Percentiles rank a stretch among this genome's conserved stretches.
These are phyloP conservation scores for Grosmannia clavigera DNA, from an alignment of 2,329 filamentous ascomycete genomes.

Conservation along the genomic window DNA sequence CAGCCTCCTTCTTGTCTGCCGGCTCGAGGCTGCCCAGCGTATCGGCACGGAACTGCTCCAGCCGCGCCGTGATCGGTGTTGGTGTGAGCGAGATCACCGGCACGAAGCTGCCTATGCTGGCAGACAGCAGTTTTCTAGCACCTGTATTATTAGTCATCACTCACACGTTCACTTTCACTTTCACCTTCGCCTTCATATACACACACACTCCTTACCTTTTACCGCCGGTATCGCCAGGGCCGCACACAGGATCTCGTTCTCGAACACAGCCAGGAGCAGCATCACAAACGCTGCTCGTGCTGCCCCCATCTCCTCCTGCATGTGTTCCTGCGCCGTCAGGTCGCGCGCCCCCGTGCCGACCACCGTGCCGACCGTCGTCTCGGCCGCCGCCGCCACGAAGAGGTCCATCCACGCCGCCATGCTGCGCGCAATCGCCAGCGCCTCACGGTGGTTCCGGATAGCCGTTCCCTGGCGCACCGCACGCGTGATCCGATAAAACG, in stretches of 20 bases:
- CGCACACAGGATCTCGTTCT: conserved; percentile 43
- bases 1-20: conserved; percentile 25
- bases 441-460: conserved; percentile 34
- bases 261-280: conserved; percentile 47
- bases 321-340: conserved; percentile 19
- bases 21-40: conserved; percentile 44
- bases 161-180: not conserved
- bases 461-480: conserved; percentile 52
- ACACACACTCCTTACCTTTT: not conserved
- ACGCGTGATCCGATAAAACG: conserved; percentile 87
- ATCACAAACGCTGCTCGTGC: conserved; percentile 52
- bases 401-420: conserved; percentile 47
- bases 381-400: conserved; percentile 35
- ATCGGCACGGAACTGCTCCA: conserved; percentile 46
- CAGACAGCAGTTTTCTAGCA: conserved; percentile 34
- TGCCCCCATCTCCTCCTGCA: conserved; percentile 45
- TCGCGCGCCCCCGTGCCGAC: conserved; percentile 2
- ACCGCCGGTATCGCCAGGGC: conserved; percentile 34
- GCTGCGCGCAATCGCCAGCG: conserved; percentile 34
- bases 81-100: conserved; percentile 43
- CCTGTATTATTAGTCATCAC: conserved; percentile 18
- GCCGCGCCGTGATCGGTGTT: conserved; percentile 37
- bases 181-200: no score
- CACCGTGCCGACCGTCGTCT: conserved; percentile 28
- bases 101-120: conserved; percentile 40